Conservation (phyloP, 2,329 filamentous ascomycete species). For the Fusarium sp. region DNA sequence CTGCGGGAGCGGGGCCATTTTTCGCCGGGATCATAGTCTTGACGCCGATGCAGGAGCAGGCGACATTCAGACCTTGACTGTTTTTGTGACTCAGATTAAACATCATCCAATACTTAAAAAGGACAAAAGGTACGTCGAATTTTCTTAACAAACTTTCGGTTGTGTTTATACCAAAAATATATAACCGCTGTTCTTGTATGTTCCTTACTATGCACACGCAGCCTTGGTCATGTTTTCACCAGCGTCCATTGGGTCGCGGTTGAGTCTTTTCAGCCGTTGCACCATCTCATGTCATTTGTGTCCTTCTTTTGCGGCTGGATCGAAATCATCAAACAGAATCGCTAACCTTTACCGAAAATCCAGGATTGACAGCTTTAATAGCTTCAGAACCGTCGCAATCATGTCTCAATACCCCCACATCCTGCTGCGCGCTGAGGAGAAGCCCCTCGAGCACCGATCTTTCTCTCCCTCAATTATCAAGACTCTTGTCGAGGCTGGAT, state of each 20-base stretch:
- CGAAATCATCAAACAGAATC: background rate
- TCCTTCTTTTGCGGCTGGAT: background rate
- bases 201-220: background rate
- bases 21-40: slow-evolving; percentile 26
- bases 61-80: slow-evolving; percentile 20
- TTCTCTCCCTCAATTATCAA: slow-evolving; percentile 60
- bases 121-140: slow-evolving; percentile 7
- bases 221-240: background rate
- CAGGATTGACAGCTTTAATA: slow-evolving; percentile 15
- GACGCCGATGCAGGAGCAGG: slow-evolving; percentile 34
- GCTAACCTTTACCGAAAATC: slow-evolving; percentile 20
- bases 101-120: slow-evolving; percentile 10
- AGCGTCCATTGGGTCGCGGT: slow-evolving; percentile 5
- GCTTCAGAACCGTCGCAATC: slow-evolving; percentile 16
- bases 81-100: slow-evolving; percentile 43
- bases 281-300: background rate
- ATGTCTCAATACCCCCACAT: slow-evolving; percentile 52
- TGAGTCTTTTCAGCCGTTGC: slow-evolving; percentile 11
- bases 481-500: slow-evolving; percentile 74
- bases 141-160: slow-evolving; percentile 1
- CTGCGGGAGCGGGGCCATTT: slow-evolving; percentile 42
- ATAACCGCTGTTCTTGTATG: background rate
- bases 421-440: slow-evolving; percentile 70
- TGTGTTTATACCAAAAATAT: slow-evolving; percentile 1
- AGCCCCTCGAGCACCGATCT: slow-evolving; percentile 59